phyloP scores from a whole-genome alignment of 2,329 filamentous ascomycete genomes.

The Balansia obtecta region DNA sequence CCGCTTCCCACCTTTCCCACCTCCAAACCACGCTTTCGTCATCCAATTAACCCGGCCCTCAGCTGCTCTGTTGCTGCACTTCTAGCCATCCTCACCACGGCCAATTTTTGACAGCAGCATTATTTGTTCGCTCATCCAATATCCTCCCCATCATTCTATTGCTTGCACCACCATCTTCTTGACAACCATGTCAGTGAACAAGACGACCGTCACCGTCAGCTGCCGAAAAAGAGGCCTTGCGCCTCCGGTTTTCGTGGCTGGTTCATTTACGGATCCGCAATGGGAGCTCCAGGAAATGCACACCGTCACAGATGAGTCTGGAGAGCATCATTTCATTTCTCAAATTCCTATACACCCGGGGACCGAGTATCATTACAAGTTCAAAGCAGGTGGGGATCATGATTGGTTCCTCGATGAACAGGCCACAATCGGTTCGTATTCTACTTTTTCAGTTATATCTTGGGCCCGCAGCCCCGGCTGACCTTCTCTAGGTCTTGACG shows the following conservation, averaged over 20 bases:
- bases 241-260: slow-evolving; percentile 59
- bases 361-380: slow-evolving; percentile 61
- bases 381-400: slow-evolving; percentile 52
- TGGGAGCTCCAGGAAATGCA: slow-evolving; percentile 60
- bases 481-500: slow-evolving; percentile 3
- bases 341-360: slow-evolving; percentile 41
- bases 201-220: slow-evolving; percentile 41
- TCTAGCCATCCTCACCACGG: not conserved
- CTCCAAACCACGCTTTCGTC: not conserved
- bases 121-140: not conserved
- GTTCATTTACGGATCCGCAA: slow-evolving; percentile 52
- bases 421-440: slow-evolving; percentile 39
- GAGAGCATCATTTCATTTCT: slow-evolving; percentile 46
- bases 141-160: not conserved
- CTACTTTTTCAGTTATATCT: too few relatives aligned
- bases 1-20: not conserved
- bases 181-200: slow-evolving; percentile 10
- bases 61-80: not conserved
- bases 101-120: not conserved
- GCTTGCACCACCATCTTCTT: not conserved
- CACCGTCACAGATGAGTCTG: slow-evolving; percentile 33
- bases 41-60: not conserved
- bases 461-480: not conserved
- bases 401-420: slow-evolving; percentile 60
- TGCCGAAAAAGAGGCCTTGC: slow-evolving; percentile 46